Percentiles rank a stretch among this genome's conserved stretches.
These are phyloP conservation scores for Chaetomiaceae sp. DNA, from an alignment of 2,329 filamentous ascomycete genomes.

Conservation along the genomic window DNA sequence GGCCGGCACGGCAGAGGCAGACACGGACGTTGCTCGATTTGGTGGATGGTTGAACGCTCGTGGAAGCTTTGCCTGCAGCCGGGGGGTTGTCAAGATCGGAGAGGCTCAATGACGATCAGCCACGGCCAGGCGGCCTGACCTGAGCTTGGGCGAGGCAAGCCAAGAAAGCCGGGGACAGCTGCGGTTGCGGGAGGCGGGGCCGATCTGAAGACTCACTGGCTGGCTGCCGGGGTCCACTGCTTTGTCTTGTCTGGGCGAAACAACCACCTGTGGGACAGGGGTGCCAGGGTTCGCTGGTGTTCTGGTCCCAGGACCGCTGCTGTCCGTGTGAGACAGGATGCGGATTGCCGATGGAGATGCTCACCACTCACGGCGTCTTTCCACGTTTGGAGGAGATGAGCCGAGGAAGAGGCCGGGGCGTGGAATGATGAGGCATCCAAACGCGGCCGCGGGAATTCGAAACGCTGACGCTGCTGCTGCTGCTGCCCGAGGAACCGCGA, in stretches of 20 bases:
- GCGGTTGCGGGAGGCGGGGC: slow-evolving; percentile 7
- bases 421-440: slow-evolving; percentile 8
- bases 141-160: neutral
- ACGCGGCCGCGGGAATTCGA: neutral
- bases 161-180: slow-evolving; percentile 6
- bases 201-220: slow-evolving; percentile 4
- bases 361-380: neutral
- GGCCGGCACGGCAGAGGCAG: neutral
- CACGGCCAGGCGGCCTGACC: too few relatives aligned
- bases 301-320: neutral
- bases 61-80: slow-evolving; percentile 11
- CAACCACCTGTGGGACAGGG: neutral
- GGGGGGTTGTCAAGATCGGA: slow-evolving; percentile 4
- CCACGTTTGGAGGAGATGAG: slow-evolving; percentile 2
- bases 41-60: slow-evolving; percentile 4
- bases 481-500: slow-evolving; percentile 3
- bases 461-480: neutral
- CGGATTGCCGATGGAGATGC: neutral
- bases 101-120: slow-evolving; percentile 12
- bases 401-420: slow-evolving; percentile 5
- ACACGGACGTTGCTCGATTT: slow-evolving; percentile 1
- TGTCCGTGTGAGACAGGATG: neutral
- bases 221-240: slow-evolving; percentile 10
- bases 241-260: neutral
- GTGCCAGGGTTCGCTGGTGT: neutral